These are phyloP conservation scores for Boletus mariae DNA, from an alignment of 1,284 basidiomycete genomes.

Conservation along the genomic window DNA sequence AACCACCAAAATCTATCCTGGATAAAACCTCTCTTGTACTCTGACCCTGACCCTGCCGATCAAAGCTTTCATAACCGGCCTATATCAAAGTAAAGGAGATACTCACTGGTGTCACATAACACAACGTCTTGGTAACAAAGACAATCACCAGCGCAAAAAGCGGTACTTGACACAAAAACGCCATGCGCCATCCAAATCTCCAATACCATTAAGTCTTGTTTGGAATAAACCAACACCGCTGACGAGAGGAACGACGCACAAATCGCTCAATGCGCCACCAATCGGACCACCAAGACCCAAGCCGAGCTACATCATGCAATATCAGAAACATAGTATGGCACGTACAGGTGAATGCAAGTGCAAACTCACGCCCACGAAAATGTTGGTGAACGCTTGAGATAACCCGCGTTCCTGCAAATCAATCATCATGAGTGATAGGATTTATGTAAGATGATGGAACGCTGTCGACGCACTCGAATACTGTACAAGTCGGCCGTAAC, in stretches of 20 bases:
- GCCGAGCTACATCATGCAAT: constrained; percentile 9
- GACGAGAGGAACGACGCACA: constrained; percentile 9
- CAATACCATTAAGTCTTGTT: neutral
- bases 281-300: constrained; percentile 20
- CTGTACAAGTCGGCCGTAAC: constrained; percentile 19
- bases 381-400: constrained; percentile 17
- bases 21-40: constrained; percentile 16
- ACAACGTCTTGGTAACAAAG: constrained; percentile 14
- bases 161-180: constrained; percentile 19
- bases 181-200: constrained; percentile 22
- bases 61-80: neutral
- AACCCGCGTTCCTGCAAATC: constrained; percentile 15
- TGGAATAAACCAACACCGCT: neutral
- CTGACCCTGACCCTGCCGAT: constrained; percentile 18
- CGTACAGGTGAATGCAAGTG: neutral
- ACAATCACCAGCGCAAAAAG: constrained; percentile 15
- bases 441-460: neutral
- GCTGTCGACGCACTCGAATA: constrained; percentile 12
- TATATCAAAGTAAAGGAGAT: neutral
- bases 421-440: neutral
- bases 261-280: constrained; percentile 18
- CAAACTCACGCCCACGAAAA: constrained; percentile 13
- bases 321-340: neutral
- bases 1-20: constrained; percentile 24
- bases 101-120: constrained; percentile 19